Conservation (phyloP, 768 basidiomycete genomes). For the Podaxis sp. region DNA sequence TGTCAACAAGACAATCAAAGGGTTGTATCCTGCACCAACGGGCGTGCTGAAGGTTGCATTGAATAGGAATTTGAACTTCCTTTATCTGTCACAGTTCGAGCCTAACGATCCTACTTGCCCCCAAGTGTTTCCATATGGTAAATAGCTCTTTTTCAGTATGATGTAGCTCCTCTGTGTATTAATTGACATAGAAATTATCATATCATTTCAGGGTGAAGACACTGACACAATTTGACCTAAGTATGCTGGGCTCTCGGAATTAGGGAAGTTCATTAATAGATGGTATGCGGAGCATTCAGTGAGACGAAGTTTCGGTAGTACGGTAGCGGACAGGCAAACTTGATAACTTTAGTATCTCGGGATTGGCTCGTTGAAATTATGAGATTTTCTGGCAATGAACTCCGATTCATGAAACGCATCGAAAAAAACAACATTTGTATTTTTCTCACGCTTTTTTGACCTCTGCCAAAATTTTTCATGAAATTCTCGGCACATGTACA, state of each 20-base stretch:
- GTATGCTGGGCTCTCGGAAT: too few relatives aligned
- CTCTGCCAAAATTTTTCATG: too few relatives aligned
- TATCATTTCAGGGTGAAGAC: too few relatives aligned
- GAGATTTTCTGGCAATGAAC: neutral
- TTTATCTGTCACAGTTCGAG: constrained; percentile 1
- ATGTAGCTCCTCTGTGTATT: neutral
- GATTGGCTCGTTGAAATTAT: neutral
- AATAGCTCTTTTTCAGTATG: neutral
- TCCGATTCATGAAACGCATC: constrained; percentile 14
- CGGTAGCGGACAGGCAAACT: neutral
- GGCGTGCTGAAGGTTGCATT: constrained; percentile 12
- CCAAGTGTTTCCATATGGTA: neutral
- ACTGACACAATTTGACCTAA: too few relatives aligned
- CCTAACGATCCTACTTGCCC: neutral
- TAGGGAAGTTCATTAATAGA: too few relatives aligned
- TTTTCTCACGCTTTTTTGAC: too few relatives aligned
- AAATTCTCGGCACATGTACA: too few relatives aligned
- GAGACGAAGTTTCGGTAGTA: too few relatives aligned
- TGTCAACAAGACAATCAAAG: constrained; percentile 17
- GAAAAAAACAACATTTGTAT: constrained; percentile 15
- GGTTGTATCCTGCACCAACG: constrained; percentile 20
- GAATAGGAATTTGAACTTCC: constrained; percentile 15
- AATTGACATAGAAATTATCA: too few relatives aligned
- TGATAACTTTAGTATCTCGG: neutral
- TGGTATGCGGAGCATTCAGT: too few relatives aligned